Base-by-base conservation (phyloP, 441 rosid genomes). In the Euphorbia schlechtendalii region DNA sequence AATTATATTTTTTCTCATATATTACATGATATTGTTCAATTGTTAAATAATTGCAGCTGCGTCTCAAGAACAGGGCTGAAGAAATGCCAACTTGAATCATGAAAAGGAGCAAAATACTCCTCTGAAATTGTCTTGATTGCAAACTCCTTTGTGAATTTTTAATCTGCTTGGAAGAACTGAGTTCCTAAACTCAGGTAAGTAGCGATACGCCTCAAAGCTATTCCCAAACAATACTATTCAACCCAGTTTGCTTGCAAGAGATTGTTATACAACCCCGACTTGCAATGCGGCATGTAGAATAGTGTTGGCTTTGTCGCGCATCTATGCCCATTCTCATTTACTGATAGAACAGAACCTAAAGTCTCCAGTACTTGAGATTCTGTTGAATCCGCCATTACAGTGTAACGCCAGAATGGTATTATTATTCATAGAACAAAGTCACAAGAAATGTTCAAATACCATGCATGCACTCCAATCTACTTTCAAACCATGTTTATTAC, bases 11-110 rank as follows among this genome's bases (percentile, higher is more conserved):
- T 32, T 64, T 52, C 46, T 52, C 15, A 36, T 32, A 53, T 12
- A 53, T 13, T 36, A 52, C 34, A 34, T 38, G 20, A 64, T 21
- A 56, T 59, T 13, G 32, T 57, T 74, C 73, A 64, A 51, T 53
- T 20, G n/a, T 52, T 65, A 11, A 58, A 32, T 8, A 21, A 48
- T 59, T 65, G 80, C 74, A 83, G 81, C 49, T 82, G 80, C 3
- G 75, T 58, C 59, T 78, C 86, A 36, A 52, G 18, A 61, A n/a
- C 76, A 61, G 79, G 70, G 53, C 77, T 75, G 78, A 87, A 89
- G 70, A 92, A 87, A 84, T 87, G 98, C 98, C 93, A 92, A 69
- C 96, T 87, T 59, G 90, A 83, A 72, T 86, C 95, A 76, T 86
- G 92, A 59, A 92, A 89, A 7, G 95, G 91, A 43, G 84, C 76